A percentile compares a stretch with the other conserved stretches of the same genome.
Conservation (phyloP, 768 basidiomycete genomes). For the Lentinula boryana region DNA sequence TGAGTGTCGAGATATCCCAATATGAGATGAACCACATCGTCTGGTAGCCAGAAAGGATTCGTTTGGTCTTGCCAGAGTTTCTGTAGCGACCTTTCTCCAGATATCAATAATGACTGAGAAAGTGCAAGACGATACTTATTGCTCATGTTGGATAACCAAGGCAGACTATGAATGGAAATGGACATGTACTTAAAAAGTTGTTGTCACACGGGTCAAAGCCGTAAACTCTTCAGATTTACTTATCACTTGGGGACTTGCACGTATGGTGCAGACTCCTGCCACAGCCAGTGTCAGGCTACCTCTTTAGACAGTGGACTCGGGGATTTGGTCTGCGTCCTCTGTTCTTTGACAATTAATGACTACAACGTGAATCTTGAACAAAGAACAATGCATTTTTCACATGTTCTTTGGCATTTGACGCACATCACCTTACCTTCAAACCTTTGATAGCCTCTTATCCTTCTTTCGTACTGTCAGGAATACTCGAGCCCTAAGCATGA, state of each 20-base stretch:
- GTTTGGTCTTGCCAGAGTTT: background rate
- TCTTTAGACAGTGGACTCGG: too few relatives aligned
- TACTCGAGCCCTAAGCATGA: background rate
- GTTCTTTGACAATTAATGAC: too few relatives aligned
- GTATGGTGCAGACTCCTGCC: too few relatives aligned
- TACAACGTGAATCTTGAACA: background rate
- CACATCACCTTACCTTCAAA: background rate
- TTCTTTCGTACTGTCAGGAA: background rate
- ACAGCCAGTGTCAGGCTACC: too few relatives aligned
- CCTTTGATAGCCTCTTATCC: background rate
- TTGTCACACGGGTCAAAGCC: too few relatives aligned
- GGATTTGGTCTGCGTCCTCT: too few relatives aligned
- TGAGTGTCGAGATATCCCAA: background rate
- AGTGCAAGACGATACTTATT: background rate
- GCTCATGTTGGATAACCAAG: background rate
- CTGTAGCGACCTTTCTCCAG: background rate
- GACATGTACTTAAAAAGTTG: too few relatives aligned
- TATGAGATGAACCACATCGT: background rate
- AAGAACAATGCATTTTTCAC: background rate
- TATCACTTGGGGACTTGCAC: too few relatives aligned
- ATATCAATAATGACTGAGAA: background rate
- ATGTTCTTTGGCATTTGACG: background rate
- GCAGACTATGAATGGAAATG: too few relatives aligned
- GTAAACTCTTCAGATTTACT: too few relatives aligned
- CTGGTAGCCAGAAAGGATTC: constrained; percentile 1